Evolutionary conservation across 495 filamentous ascomycete genomes (phyloP).

Genomic region (Penicillium steckii): DNA sequence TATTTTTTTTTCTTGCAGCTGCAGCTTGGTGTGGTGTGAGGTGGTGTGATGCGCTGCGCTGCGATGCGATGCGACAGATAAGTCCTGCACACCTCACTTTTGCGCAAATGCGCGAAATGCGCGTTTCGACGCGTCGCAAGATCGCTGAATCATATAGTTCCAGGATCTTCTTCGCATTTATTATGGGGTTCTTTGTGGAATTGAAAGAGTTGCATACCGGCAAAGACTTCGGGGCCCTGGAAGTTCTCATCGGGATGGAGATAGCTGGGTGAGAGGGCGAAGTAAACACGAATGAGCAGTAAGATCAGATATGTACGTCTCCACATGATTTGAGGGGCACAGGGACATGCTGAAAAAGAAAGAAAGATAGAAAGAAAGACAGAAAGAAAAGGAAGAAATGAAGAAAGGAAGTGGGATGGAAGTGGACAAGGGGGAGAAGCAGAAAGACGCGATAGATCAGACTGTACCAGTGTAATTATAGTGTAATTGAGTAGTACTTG

Average conservation of each 20-base stretch:
- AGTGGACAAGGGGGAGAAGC: slow-evolving; percentile 1
- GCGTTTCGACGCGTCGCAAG: neutral
- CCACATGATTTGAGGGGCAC: slow-evolving; percentile 64
- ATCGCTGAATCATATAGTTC: neutral
- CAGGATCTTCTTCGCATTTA: neutral
- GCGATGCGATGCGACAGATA: neutral
- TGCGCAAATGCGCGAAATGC: neutral
- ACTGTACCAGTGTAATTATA: too few species aligned
- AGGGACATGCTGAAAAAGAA: slow-evolving; percentile 21
- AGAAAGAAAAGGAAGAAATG: neutral
- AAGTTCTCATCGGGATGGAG: slow-evolving; percentile 98
- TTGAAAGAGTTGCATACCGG: slow-evolving; percentile 61
- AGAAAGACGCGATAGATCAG: too few species aligned
- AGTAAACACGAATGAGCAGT: slow-evolving; percentile 84
- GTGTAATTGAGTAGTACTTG: too few species aligned
- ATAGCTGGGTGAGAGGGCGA: slow-evolving; percentile 92
- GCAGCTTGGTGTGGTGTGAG: neutral
- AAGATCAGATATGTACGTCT: slow-evolving; percentile 84
- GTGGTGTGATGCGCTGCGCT: neutral
- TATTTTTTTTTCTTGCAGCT: neutral
- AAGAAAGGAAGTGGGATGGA: neutral
- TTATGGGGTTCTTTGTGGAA: neutral
- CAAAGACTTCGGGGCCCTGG: slow-evolving; percentile 94
- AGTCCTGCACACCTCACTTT: neutral
- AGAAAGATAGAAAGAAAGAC: slow-evolving; percentile 10